Evolutionary conservation across 2,329 filamentous ascomycete genomes (phyloP).

Genomic region (Diaporthe aspalathi): DNA sequence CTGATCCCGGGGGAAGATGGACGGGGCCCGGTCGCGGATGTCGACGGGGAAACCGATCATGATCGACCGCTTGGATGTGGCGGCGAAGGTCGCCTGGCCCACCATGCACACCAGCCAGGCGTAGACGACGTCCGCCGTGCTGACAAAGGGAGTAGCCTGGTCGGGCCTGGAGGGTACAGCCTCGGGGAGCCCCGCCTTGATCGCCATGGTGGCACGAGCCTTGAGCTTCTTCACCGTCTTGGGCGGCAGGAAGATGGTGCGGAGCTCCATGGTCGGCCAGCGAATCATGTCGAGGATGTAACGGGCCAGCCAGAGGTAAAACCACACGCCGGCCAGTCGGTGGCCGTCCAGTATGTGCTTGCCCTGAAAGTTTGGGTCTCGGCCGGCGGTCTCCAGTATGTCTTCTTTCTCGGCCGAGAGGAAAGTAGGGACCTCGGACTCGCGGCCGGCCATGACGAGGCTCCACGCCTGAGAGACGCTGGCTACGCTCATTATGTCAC

Average conservation of each 20-base stretch:
- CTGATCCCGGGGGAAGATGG: neutral
- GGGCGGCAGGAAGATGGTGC: constrained; percentile 2
- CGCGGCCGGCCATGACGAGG: constrained; percentile 41
- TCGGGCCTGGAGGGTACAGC: neutral
- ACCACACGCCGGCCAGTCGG: neutral
- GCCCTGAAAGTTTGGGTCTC: neutral
- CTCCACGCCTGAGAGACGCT: constrained; percentile 54
- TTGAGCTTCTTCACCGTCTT: constrained; percentile 8
- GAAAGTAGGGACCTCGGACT: constrained; percentile 6
- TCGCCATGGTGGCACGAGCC: constrained; percentile 5
- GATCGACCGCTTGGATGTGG: neutral
- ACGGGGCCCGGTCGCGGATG: constrained; percentile 11
- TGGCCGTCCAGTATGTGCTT: neutral
- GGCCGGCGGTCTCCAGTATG: neutral
- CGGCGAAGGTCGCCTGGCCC: neutral
- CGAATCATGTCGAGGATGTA: neutral
- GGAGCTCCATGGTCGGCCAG: constrained; percentile 1
- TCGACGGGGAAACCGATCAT: constrained; percentile 21
- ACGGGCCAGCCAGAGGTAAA: neutral
- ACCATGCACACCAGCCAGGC: constrained; percentile 9
- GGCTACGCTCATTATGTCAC: constrained; percentile 53
- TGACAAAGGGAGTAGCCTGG: constrained; percentile 6
- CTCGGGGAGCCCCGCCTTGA: neutral
- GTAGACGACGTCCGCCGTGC: constrained; percentile 13
- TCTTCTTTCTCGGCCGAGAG: neutral